Evolutionary conservation across 2,329 filamentous ascomycete species (phyloP).

Genomic region (Xylariaceae sp.): DNA sequence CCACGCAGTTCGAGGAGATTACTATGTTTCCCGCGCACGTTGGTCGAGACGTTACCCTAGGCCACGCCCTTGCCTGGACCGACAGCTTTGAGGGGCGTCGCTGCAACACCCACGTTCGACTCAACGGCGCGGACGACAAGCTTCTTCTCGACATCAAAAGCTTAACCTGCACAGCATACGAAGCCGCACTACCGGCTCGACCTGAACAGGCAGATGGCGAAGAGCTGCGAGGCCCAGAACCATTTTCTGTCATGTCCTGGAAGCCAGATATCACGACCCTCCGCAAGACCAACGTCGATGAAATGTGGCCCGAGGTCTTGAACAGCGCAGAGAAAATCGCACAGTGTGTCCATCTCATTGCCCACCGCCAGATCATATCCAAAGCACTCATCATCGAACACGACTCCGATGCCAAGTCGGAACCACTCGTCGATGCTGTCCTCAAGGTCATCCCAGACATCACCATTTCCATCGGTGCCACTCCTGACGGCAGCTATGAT

Average conservation of each 20-base stretch:
- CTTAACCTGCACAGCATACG: conserved; percentile 11
- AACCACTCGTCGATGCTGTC: neutral
- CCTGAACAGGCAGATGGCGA: neutral
- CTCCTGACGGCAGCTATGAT: neutral
- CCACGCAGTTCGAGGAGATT: conserved; percentile 18
- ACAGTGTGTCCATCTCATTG: conserved; percentile 5
- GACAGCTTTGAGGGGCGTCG: conserved; percentile 15
- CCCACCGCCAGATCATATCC: conserved; percentile 9
- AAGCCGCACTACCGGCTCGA: conserved; percentile 13
- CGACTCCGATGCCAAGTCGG: neutral
- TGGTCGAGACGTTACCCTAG: neutral
- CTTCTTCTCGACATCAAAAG: conserved; percentile 16
- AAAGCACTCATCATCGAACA: conserved; percentile 6
- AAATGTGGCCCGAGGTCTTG: neutral
- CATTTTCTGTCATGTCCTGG: conserved; percentile 12
- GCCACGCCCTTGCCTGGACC: conserved; percentile 22
- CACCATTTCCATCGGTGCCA: neutral
- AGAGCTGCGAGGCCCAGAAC: neutral
- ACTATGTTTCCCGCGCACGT: conserved; percentile 2
- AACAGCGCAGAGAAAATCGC: conserved; percentile 1
- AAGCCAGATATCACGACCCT: conserved; percentile 12
- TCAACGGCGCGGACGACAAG: neutral
- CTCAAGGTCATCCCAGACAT: neutral
- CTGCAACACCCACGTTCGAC: conserved; percentile 16
- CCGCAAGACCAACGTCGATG: neutral